Evolutionary conservation across 495 filamentous ascomycete species (phyloP), one percentile per base, ranked within the genome.

Genomic region (Xylaria venustula): DNA sequence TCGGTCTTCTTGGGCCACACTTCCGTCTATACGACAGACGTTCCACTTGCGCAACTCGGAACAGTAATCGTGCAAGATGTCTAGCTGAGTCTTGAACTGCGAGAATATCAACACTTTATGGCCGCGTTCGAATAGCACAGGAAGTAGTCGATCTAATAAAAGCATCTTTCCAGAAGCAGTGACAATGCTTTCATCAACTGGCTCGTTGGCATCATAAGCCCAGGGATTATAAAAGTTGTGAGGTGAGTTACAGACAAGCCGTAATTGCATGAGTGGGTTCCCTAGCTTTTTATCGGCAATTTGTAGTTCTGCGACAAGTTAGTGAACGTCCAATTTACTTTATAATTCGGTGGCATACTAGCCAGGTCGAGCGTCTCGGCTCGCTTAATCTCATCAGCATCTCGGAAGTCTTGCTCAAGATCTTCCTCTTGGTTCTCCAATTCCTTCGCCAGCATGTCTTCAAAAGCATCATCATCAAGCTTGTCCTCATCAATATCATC

Each of bases 181-280:
- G 53, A 97, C 84, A 12, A 98, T 83, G 30, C 80, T 85, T 67
- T 93, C 88, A 68, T 98, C 92, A 1, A 88, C 77, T 0, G 79
- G 66, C 12, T 77, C 72, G 54, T 84, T 80, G 7, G 67, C 67
- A 25, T 80, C 76, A 20, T 77, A 75, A 7, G 74, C 67, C 86
- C 91, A 98, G 0, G 94, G 94, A 78, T 91, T 94, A 76, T 93
- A 97, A 77, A 98, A 98, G 66, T 97, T 93, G 74, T 97, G 93
- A 0, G 94, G 94, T 1, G 84, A 88, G 73, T 98, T 95, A 76
- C 95, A 98, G 45, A 88, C 89, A 2, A 96, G 85, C 6, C 94
- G 90, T 12, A 97, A 86, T 73, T 98, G 94, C 83, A 97, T 88
- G 25, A 98, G 73, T 0, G 93, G 91, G 67, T 98, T 98, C 61